Percentiles rank a stretch among this genome's conserved stretches.
phyloP scores from a whole-genome alignment of 306 rosid genomes.

The Geum urbanum region DNA sequence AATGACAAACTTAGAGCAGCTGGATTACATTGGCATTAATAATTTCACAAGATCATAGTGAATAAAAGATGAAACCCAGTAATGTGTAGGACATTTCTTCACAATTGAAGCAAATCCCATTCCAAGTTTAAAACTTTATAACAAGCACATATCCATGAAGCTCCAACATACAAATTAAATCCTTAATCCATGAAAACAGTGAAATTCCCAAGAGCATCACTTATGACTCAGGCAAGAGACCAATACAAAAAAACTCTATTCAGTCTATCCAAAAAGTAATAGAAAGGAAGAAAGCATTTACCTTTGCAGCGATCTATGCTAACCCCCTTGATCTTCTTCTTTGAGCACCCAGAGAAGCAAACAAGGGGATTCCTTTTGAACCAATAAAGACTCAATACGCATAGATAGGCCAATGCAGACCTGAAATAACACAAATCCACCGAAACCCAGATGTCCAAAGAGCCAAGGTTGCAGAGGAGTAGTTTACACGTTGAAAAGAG shows the following conservation, averaged over 20 bases:
- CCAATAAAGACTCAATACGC: conserved; percentile 50
- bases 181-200: conserved; percentile 29
- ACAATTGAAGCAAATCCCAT: conserved; percentile 23
- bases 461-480: conserved; percentile 35
- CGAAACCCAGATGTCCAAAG: conserved; percentile 49
- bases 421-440: conserved; percentile 48
- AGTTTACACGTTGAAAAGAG: conserved; percentile 36
- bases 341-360: conserved; percentile 54
- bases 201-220: conserved; percentile 59
- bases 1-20: conserved; percentile 15
- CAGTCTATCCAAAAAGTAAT: conserved; percentile 30
- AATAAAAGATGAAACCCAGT: conserved; percentile 25
- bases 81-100: not conserved
- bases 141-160: conserved; percentile 28
- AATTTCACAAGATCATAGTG: conserved; percentile 24
- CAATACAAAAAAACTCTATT: conserved; percentile 40
- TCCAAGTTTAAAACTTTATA: conserved; percentile 24
- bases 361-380: conserved; percentile 41
- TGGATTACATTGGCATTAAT: conserved; percentile 23
- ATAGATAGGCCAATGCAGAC: conserved; percentile 47
- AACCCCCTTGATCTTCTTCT: conserved; percentile 63
- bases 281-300: conserved; percentile 57
- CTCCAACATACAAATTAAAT: conserved; percentile 30
- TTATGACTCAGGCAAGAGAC: conserved; percentile 75
- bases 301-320: conserved; percentile 61